Base-by-base conservation (phyloP, 2,329 filamentous ascomycete species). In the Aspergillus sp. region DNA sequence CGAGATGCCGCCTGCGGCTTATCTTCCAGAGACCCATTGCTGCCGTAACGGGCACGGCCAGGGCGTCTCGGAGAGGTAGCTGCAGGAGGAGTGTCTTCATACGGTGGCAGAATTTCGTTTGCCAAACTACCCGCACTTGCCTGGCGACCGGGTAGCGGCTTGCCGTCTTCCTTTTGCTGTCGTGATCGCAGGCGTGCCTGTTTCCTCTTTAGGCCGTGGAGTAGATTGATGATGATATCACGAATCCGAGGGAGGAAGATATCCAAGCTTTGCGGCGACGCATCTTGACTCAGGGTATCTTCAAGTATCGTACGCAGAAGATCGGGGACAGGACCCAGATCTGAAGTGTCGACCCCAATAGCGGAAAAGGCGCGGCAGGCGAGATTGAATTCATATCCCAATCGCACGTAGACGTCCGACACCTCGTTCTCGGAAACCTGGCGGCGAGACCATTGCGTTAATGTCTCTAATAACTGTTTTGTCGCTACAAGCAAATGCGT, bases 351-450 rank as follows among this genome's bases (percentile, higher is more conserved):
- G 62, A 99, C 95, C 61, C 96, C 95, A 70, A 99, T 99, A 58
- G 93, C 91, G 68, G 91, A 91, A 77, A 99, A 99, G 61, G 95
- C 93, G 56, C 95, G 89, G 75, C 93, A 98, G 27, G 95, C 95
- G 80, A 99, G 95, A 77, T 99, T 99, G 83, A 99, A 99, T 77
- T 99, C 95, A 77, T 99, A 99, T 47, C 95, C 95, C 61, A 99
- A 80, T 60, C 95, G 89, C 60, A 99, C 95, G 73, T 99, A 99
- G 67, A 99, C 95, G 74, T 99, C 95, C 12, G 95, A 98, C 59
- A 99, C 95, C 73, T 98, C 91, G 61, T 89, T 90, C 77, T 99
- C 95, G 62, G 91, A 93, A 54, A 95, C 93, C 68, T 90, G 88
- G 61, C 90, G 89, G 57, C 93, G 90, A 59, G 95, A 99, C 95